phyloP scores from a whole-genome alignment of 257 asterid genomes.

The Prunella vulgaris region DNA sequence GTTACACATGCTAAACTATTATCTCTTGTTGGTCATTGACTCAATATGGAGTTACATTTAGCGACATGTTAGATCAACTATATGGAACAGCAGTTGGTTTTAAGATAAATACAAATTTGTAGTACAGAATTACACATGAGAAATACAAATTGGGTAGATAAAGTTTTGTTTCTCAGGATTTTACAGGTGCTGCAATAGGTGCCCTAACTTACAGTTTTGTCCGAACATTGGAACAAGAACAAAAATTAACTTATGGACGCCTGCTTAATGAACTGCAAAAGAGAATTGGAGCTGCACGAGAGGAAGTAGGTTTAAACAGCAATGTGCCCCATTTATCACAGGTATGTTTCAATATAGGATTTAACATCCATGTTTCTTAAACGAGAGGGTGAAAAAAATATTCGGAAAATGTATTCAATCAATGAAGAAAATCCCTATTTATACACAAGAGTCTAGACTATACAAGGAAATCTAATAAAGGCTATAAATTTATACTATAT shows the following conservation, averaged over 20 bases:
- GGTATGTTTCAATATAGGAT: constrained; percentile 26
- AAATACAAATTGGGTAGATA: not conserved
- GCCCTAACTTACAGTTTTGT: constrained; percentile 72
- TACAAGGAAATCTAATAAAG: too few species aligned
- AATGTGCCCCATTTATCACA: constrained; percentile 30
- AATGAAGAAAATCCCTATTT: too few species aligned
- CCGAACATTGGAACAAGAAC: constrained; percentile 45
- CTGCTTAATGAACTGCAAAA: constrained; percentile 43
- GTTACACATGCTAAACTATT: not conserved
- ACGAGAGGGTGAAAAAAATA: too few species aligned
- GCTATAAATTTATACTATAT: too few species aligned
- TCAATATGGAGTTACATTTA: not conserved
- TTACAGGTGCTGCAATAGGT: constrained; percentile 57
- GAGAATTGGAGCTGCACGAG: constrained; percentile 38
- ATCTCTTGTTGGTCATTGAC: too few species aligned
- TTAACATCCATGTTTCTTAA: too few species aligned
- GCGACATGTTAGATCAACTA: not conserved
- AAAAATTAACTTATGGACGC: constrained; percentile 53
- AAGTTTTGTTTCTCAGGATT: constrained; percentile 46
- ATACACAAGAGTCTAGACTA: too few species aligned
- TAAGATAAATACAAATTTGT: not conserved
- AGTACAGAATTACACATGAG: not conserved
- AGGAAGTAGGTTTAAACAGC: constrained; percentile 31
- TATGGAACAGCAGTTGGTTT: not conserved
- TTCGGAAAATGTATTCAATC: too few species aligned